Percentiles rank a stretch among this genome's conserved stretches.
Evolutionary conservation across 208 protist genomes (phyloP).

Genomic region (Crithidia mellificae): DNA sequence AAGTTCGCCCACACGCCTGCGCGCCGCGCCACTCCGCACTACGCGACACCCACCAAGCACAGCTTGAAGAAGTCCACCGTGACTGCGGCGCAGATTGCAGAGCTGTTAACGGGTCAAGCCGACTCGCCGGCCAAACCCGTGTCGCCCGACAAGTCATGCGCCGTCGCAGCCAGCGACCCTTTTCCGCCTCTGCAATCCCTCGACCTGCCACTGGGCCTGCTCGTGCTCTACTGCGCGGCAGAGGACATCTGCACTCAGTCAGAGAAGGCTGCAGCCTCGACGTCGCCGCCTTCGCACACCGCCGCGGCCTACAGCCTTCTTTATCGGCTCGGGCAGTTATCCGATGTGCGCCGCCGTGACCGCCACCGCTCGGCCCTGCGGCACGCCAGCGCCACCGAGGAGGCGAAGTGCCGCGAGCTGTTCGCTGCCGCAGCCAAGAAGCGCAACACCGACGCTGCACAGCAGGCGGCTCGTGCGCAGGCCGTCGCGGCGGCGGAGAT

Average conservation of each 20-base stretch:
- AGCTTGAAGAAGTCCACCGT: not conserved
- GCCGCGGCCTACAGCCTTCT: conserved; percentile 23
- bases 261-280: not conserved
- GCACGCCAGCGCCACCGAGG: conserved; percentile 28
- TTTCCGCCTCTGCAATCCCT: conserved; percentile 29
- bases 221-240: conserved; percentile 52
- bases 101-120: conserved; percentile 9
- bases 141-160: not conserved
- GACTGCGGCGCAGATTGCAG: conserved; percentile 3
- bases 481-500: conserved; percentile 35
- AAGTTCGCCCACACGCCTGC: not conserved
- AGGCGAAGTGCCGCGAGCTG: conserved; percentile 27
- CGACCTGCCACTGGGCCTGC: conserved; percentile 46
- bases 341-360: conserved; percentile 19
- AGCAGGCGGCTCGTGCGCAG: conserved; percentile 14
- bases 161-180: not conserved
- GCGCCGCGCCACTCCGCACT: not conserved
- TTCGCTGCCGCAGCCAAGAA: conserved; percentile 17
- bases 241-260: conserved; percentile 26
- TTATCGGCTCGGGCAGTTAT: conserved; percentile 35
- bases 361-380: conserved; percentile 21
- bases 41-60: conserved; percentile 1
- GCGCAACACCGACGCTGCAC: conserved; percentile 12
- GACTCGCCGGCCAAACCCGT: not conserved
- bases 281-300: not conserved